Base-by-base conservation (phyloP, 2,329 filamentous ascomycete species). In the Cladosporium phlei region DNA sequence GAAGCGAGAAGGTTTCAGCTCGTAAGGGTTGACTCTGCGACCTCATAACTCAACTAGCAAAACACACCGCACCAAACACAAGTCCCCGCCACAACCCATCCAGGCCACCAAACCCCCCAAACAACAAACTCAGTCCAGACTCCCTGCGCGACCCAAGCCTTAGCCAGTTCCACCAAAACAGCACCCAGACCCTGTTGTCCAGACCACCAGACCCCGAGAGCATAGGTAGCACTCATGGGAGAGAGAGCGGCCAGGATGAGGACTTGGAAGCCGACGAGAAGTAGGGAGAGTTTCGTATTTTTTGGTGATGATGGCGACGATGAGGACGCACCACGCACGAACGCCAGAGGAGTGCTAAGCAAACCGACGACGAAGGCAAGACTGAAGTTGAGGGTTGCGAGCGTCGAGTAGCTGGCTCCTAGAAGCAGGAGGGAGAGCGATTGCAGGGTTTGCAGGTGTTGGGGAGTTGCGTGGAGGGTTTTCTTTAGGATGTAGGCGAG, bases 351-450 rank as follows among this genome's bases (percentile, higher is more conserved):
- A 3, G 79, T 73, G 33, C 87, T 82, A 35, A 91, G 71, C 2
- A 97, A 71, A 28, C 93, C 93, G 40, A 96, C 74, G 28, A 95
- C 73, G 62, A 97, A 84, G 38, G 88, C 83, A 11, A 96, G 82
- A 3, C 86, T 89, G 74, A 98, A 98, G 69, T 98, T 98, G 42
- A 98, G 79, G 0, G 91, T 98, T 2, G 93, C 91, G 10, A 98
- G 83, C 1, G 90, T 85, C 10, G 90, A 90, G 54, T 98, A 81
- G 59, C 88, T 90, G 73, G 96, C 87, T 58, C 93, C 93, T 0
- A 97, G 79, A 8, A 95, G 75, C 10, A 98, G 80, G n/a, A 97
- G 79, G 5, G 89, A 95, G 71, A 97, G 89, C 48, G 85, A 93
- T 64, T 94, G 90, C 54, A 89, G 82, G 42, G 96, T 79, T 38